Conservation (phyloP, 805 yeast species). For the Blastobotrys muscicola region DNA sequence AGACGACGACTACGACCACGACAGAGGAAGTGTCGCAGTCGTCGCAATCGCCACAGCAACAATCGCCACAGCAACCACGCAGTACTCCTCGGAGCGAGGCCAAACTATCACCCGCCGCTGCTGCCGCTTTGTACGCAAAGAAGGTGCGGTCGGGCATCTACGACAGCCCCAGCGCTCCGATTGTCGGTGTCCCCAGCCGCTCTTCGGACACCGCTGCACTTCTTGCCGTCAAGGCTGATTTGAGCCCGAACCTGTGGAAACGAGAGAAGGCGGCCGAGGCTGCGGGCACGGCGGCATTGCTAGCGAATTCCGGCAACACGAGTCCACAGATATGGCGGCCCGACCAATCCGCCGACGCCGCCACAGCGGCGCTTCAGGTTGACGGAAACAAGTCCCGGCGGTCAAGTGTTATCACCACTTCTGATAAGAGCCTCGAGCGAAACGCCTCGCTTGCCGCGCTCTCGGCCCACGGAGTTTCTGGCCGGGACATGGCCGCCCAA, state of each 20-base stretch:
- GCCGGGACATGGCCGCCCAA: slow-evolving; percentile 26
- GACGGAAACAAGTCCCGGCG: slow-evolving; percentile 13
- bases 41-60: not conserved
- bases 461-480: slow-evolving; percentile 22
- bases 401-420: slow-evolving; percentile 7
- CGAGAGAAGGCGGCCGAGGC: slow-evolving; percentile 18
- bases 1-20: not conserved
- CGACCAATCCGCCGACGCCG: slow-evolving; percentile 42
- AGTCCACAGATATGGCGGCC: slow-evolving; percentile 29
- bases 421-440: slow-evolving; percentile 4
- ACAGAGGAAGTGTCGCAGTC: not conserved
- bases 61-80: slow-evolving; percentile 1
- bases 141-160: slow-evolving; percentile 27
- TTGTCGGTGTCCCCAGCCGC: slow-evolving; percentile 27
- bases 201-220: slow-evolving; percentile 27
- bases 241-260: slow-evolving; percentile 28
- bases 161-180: slow-evolving; percentile 28
- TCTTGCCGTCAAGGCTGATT: slow-evolving; percentile 24
- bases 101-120: slow-evolving; percentile 17
- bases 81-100: slow-evolving; percentile 7
- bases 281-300: slow-evolving; percentile 30
- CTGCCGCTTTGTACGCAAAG: slow-evolving; percentile 28
- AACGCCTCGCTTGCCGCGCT: slow-evolving; percentile 27
- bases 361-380: slow-evolving; percentile 43
- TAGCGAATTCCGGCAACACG: slow-evolving; percentile 23